Base-by-base conservation (phyloP, 345 rosid species). In the Balakata baccata region DNA sequence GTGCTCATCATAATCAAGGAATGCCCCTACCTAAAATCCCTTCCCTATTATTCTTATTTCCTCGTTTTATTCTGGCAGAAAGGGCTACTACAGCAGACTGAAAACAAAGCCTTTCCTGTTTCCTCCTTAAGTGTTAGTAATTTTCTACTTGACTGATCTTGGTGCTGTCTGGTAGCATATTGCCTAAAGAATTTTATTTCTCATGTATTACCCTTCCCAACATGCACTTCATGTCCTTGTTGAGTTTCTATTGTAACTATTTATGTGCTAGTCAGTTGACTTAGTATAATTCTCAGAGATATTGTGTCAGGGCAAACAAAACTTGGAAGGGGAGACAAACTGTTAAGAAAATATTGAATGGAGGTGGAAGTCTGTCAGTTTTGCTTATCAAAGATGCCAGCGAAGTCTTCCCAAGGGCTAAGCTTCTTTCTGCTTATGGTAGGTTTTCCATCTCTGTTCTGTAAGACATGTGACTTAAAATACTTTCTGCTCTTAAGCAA, bases 401-500 rank as follows among this genome's bases (percentile, higher is more conserved):
- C 7, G 78, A 57, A 37, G 72, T 69, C 58, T 94, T 92, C 77
- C 92, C 97, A 29, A 78, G 63, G 38, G 93, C 98, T 23, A 90
- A 79, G 80, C 81, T 92, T 73, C 54, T 86, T 69, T 92, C 97
- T 49, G 97, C 96, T 17, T 94, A 89, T 76, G 97, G 96, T 47
- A 38, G 74, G 34, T 71, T 43, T 23, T 80, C 34, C 59, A 13
- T n/a, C 59, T 70, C 59, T 47, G 29, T 66, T 77, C 46, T 37
- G 47, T 74, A 50, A 46, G 22, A 20, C 49, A 11, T 50, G 14
- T 23, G 0, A 50, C 11, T 46, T 74, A 16, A 66, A 69, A 23
- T 67, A 29, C 59, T 54, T 67, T 75, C 0, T 69, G 49, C 68
- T 73, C 49, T 50, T 18, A 57, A 14, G 5, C 17, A 10, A n/a